Conservation (phyloP, 768 basidiomycete species). For the Naganishia friedmannii region DNA sequence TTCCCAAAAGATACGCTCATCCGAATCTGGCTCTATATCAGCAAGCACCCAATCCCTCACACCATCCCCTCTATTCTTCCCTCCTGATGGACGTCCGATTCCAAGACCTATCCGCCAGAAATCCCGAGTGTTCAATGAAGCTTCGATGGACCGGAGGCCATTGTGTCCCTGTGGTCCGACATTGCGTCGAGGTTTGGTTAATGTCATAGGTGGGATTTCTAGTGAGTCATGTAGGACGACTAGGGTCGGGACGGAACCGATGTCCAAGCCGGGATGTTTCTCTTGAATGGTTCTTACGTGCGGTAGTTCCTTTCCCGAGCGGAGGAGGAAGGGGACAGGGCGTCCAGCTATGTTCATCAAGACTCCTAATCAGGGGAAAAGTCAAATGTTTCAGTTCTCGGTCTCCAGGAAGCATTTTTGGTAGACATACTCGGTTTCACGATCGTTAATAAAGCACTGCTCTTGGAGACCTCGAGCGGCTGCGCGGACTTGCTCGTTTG, state of each 20-base stretch:
- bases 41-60: slow-evolving; percentile 33
- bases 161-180: slow-evolving; percentile 32
- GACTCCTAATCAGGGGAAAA: slow-evolving; percentile 21
- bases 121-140: slow-evolving; percentile 18
- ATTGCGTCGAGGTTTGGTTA: slow-evolving; percentile 10
- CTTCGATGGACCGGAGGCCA: slow-evolving; percentile 32
- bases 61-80: slow-evolving; percentile 11
- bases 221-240: slow-evolving; percentile 33
- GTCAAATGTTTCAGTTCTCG: background rate
- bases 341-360: slow-evolving; percentile 33
- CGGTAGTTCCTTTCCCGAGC: slow-evolving; percentile 5
- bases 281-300: background rate
- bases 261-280: background rate
- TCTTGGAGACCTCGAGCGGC: background rate
- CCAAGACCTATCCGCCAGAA: slow-evolving; percentile 33
- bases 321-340: slow-evolving; percentile 30
- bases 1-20: slow-evolving; percentile 33
- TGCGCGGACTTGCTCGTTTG: background rate
- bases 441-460: slow-evolving; percentile 22
- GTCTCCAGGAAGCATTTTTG: background rate
- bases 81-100: slow-evolving; percentile 28
- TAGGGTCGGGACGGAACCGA: slow-evolving; percentile 9
- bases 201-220: slow-evolving; percentile 4
- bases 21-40: slow-evolving; percentile 16
- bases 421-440: slow-evolving; percentile 30